Evolutionary conservation across 148 eudicot species (phyloP).

Genomic region (Salicornia ramosissima): DNA sequence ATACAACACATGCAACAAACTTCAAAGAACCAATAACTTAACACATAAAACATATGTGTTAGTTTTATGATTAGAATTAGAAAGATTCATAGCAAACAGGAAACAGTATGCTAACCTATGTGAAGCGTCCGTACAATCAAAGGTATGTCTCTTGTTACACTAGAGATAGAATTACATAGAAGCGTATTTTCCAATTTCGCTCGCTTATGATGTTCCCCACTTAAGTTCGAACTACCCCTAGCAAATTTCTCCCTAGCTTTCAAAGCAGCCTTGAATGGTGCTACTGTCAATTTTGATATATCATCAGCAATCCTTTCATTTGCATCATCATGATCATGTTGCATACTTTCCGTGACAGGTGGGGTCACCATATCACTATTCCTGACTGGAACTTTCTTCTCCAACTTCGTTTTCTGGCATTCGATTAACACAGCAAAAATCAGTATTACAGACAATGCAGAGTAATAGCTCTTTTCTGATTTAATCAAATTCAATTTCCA

Average conservation of each 20-base stretch:
- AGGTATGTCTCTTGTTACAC: conserved; percentile 13
- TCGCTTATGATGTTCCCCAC: conserved; percentile 27
- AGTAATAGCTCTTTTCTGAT: neutral
- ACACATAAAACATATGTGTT: neutral
- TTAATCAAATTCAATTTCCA: too few species aligned
- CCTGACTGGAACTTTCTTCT: conserved; percentile 31
- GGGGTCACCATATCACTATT: conserved; percentile 46
- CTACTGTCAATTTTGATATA: conserved; percentile 30
- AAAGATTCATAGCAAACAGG: neutral
- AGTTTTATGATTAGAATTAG: neutral
- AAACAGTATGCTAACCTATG: conserved; percentile 36
- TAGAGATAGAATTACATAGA: conserved; percentile 21
- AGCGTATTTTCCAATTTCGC: conserved; percentile 19
- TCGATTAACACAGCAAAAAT: conserved; percentile 14
- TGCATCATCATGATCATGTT: conserved; percentile 23
- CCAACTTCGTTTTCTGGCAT: conserved; percentile 46
- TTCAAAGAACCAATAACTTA: neutral
- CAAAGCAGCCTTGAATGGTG: conserved; percentile 24
- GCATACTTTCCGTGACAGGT: conserved; percentile 23
- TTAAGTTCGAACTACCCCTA: conserved; percentile 25
- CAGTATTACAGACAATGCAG: neutral
- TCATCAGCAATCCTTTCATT: conserved; percentile 36
- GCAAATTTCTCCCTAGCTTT: conserved; percentile 15
- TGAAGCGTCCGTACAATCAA: conserved; percentile 25
- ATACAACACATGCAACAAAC: neutral